A percentile compares a stretch with the other conserved stretches of the same genome.
Evolutionary conservation across 2,329 filamentous ascomycete genomes (phyloP).

Genomic region (Aspergillus calidoustus): DNA sequence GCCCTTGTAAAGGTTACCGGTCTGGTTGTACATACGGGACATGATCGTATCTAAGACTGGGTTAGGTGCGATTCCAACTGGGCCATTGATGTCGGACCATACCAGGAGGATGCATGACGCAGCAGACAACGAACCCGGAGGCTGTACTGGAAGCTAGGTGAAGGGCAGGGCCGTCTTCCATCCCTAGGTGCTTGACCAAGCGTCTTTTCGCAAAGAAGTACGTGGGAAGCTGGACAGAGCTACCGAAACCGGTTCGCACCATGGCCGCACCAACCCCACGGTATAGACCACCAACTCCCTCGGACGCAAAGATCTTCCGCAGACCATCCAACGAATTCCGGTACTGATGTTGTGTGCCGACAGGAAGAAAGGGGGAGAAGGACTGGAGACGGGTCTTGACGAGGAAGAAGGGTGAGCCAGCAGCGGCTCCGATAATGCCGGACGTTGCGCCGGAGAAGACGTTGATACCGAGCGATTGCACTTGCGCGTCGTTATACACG

Average conservation of each 20-base stretch:
- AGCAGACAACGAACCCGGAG: slow-evolving; percentile 95
- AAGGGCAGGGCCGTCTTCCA: slow-evolving; percentile 87
- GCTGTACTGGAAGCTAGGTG: slow-evolving; percentile 87
- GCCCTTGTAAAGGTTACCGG: slow-evolving; percentile 92
- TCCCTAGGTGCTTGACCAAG: slow-evolving; percentile 78
- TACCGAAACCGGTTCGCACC: slow-evolving; percentile 94
- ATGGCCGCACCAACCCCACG: slow-evolving; percentile 90
- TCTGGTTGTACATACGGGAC: slow-evolving; percentile 98
- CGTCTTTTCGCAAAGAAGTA: slow-evolving; percentile 97
- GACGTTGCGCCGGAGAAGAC: slow-evolving; percentile 90
- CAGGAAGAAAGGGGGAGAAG: slow-evolving; percentile 87
- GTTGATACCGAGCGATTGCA: slow-evolving; percentile 87
- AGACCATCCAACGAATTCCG: slow-evolving; percentile 83
- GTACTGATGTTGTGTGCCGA: slow-evolving; percentile 96
- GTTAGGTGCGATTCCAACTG: slow-evolving; percentile 13
- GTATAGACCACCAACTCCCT: slow-evolving; percentile 83
- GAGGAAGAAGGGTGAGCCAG: slow-evolving; percentile 94
- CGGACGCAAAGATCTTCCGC: slow-evolving; percentile 73
- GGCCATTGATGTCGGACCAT: slow-evolving; percentile 35
- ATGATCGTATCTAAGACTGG: slow-evolving; percentile 81
- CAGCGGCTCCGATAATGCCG: slow-evolving; percentile 88
- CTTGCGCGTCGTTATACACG: slow-evolving; percentile 71
- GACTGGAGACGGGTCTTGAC: slow-evolving; percentile 96
- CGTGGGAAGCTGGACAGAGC: slow-evolving; percentile 92
- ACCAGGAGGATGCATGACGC: slow-evolving; percentile 97